Evolutionary conservation across 140 eudicot genomes (phyloP), one percentile per base, ranked within the genome.

Genomic region (Cichorium intybus): DNA sequence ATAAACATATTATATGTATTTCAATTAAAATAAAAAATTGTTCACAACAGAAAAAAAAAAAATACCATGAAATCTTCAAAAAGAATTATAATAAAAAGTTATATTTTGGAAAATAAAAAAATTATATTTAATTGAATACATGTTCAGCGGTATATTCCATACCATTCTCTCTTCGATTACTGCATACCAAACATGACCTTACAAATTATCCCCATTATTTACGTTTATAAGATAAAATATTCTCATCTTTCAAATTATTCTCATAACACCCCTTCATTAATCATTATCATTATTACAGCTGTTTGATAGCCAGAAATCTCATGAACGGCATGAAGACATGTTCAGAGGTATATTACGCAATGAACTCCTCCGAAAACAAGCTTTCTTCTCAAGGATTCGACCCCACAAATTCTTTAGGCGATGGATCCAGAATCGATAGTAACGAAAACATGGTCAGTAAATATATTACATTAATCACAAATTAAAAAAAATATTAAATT

Each of bases 321-420:
- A 81, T 94, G 95, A 86, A 81, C 62, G 91, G 91, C 4, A 67
- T 84, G 88, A 93, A 89, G 79, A 93, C 90, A 64, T 94, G 99
- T 62, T 69, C 79, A 0, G 99, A 94, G 80, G 95, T 94, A 53
- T 94, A 75, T 64, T 78, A 71, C 49, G 85, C 78, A 55, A 84
- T 94, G 95, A 80, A 82, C 80, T 73, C 48, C 69, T 75, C 80
- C 4, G 95, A 84, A 63, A 82, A 73, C 60, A 83, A 77, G 67
- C 58, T 77, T 63, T 85, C 82, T 46, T 76, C 86, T 68, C 84
- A 49, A 59, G 82, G 68, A 12, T 88, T 82, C 46, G 85, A 86
- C 46, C 78, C 80, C 62, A 54, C 73, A 56, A 47, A 24, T 76
- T 52, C 76, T 49, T 64, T 80, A 22, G 27, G 66, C 27, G 95